Base-by-base conservation (phyloP, 164 flowering plant genomes). In the Chimonanthus praecox region DNA sequence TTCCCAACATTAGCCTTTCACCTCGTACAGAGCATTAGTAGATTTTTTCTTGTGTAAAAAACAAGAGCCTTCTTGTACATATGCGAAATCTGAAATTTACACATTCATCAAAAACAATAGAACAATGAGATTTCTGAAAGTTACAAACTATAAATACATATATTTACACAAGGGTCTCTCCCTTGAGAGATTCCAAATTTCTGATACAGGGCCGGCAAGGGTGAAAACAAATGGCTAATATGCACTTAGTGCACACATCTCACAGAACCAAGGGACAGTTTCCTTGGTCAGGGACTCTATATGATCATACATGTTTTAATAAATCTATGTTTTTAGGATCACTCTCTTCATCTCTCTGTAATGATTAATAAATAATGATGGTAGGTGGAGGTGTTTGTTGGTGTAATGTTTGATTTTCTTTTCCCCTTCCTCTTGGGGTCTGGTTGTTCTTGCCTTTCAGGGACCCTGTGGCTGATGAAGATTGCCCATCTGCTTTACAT, bases 251-350 rank as follows among this genome's bases (percentile, higher is more conserved):
- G 8, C 70, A 46, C n/a, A 60, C n/a, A 60, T 11, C 5, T 47
- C 66, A 18, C 73, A 71, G 18, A 61, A 71, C 73, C 73, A 71
- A 45, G 13, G 44, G 16, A 11, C 16, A 51, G 9, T 58, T 71
- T 71, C 64, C 20, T 16, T 60, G 73, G 73, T 60, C 73, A 60
- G 45, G 73, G 49, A 45, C 62, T 60, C 64, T n/a, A 8, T 60
- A 5, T 10, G 66, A 9, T 11, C 11, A 54, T 54, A n/a, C 3
- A 4, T 54, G 60, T 5, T 54, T 7, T 33, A 13, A 54, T 3
- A n/a, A n/a, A 54, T 13, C 60, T 0, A 54, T 54, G 60, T 33
- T 33, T 33, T 33, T 33, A 33, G 2, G 60, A 54, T 13, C 60
- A 54, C 2, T n/a, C 60, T 11, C 60, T 10, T 54, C 16, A 54